Conservation (phyloP, 306 rosid species). For the Quercus robur region DNA sequence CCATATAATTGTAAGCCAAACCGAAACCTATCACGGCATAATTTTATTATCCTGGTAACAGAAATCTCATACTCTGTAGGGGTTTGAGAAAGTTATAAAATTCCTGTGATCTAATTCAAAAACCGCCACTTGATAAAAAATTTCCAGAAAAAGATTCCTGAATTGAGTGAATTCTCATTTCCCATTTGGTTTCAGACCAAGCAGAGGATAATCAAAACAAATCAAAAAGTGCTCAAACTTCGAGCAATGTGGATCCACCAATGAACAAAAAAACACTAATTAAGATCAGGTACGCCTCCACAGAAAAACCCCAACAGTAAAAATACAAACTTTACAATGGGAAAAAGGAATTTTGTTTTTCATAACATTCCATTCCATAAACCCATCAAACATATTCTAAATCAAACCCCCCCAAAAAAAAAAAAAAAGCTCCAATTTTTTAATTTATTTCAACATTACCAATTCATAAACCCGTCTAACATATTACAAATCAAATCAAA, state of each 20-base stretch:
- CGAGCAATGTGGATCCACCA: slow-evolving; percentile 10
- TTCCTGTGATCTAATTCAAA: not conserved
- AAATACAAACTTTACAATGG: not conserved
- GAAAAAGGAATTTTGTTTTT: too few relatives aligned
- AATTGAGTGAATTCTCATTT: too few relatives aligned
- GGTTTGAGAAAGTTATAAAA: not conserved
- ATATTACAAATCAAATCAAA: not conserved
- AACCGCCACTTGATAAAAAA: not conserved
- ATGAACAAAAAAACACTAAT: not conserved
- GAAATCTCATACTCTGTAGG: not conserved
- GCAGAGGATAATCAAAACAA: not conserved
- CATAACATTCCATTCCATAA: not conserved
- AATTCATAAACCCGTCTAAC: not conserved
- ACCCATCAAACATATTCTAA: not conserved
- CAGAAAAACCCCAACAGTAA: not conserved
- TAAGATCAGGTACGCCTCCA: not conserved
- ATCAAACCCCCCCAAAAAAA: not conserved
- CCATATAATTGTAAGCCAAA: not conserved
- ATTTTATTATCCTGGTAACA: not conserved
- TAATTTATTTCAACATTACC: not conserved
- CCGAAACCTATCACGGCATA: not conserved
- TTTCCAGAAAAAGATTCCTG: not conserved
- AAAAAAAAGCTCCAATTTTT: not conserved
- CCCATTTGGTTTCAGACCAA: not conserved
- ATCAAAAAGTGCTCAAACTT: not conserved